These are phyloP conservation scores for Lipomyces oligophaga DNA, from an alignment of 805 yeast genomes.

Conservation along the genomic window DNA sequence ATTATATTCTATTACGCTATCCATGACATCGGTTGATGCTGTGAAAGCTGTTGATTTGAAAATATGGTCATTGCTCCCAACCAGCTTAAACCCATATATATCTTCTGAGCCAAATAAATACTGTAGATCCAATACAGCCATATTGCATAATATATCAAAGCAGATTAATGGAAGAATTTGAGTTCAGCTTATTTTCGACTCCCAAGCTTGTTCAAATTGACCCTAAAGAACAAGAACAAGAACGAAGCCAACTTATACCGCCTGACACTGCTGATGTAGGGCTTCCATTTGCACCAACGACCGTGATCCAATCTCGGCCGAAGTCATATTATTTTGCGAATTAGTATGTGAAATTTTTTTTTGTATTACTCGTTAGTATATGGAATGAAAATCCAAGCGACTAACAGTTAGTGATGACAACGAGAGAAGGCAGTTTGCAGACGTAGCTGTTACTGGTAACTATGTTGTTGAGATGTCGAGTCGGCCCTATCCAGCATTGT, in stretches of 20 bases:
- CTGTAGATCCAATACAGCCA: too few species aligned
- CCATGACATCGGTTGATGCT: too few species aligned
- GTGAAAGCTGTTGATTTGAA: too few species aligned
- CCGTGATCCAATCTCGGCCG: constrained; percentile 20
- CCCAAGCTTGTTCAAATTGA: constrained; percentile 8
- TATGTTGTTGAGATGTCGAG: constrained; percentile 15
- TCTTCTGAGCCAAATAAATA: too few species aligned
- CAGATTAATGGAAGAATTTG: too few species aligned
- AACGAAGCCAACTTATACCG: neutral
- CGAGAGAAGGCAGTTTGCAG: constrained; percentile 1
- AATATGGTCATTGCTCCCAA: too few species aligned
- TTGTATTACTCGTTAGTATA: neutral
- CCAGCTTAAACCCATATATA: too few species aligned
- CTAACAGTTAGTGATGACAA: constrained; percentile 3
- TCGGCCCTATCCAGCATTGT: constrained; percentile 17
- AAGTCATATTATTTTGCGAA: constrained; percentile 20
- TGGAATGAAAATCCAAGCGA: neutral
- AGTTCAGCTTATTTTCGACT: constrained; percentile 21
- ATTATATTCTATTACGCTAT: too few species aligned
- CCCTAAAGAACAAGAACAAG: neutral
- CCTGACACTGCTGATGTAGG: neutral
- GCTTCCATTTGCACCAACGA: constrained; percentile 10
- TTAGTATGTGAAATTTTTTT: too few species aligned
- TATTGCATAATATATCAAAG: too few species aligned
- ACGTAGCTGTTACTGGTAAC: constrained; percentile 17